phyloP scores from a whole-genome alignment of 208 protist genomes.

The Perkinsela sp. region DNA sequence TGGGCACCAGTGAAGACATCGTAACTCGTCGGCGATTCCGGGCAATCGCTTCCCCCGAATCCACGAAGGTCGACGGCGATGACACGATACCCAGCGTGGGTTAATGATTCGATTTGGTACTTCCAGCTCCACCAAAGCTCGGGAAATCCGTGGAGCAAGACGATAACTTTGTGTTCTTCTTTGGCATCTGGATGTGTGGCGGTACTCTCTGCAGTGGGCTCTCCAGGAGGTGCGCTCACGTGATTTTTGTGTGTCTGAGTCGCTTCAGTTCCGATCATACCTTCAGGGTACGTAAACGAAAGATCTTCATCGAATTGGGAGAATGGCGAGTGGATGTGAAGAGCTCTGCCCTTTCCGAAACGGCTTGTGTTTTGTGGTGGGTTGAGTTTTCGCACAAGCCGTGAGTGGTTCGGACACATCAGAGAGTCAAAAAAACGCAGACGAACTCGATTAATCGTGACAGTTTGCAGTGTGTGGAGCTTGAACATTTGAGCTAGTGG shows the following conservation, averaged over 20 bases:
- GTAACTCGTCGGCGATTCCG: neutral
- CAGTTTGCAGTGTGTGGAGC: neutral
- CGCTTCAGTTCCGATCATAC: neutral
- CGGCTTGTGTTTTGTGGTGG: neutral
- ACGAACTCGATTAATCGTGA: neutral
- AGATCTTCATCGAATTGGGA: neutral
- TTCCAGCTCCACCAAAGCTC: neutral
- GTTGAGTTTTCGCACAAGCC: neutral
- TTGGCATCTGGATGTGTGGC: too few species aligned
- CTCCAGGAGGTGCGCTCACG: too few species aligned
- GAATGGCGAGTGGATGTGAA: neutral
- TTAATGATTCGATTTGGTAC: neutral
- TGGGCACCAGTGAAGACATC: neutral
- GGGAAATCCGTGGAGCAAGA: constrained; percentile 1
- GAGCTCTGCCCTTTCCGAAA: neutral
- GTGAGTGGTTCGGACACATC: neutral
- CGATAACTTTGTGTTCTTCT: neutral
- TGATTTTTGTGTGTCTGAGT: neutral
- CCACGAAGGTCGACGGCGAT: constrained; percentile 1
- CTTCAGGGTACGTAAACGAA: neutral
- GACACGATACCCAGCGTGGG: neutral
- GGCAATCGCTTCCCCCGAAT: constrained; percentile 1
- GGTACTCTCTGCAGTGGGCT: neutral
- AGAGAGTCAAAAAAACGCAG: neutral
- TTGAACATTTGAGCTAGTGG: too few species aligned